Conservation (phyloP, 2,329 filamentous ascomycete species). For the Colletotrichum siamense region DNA sequence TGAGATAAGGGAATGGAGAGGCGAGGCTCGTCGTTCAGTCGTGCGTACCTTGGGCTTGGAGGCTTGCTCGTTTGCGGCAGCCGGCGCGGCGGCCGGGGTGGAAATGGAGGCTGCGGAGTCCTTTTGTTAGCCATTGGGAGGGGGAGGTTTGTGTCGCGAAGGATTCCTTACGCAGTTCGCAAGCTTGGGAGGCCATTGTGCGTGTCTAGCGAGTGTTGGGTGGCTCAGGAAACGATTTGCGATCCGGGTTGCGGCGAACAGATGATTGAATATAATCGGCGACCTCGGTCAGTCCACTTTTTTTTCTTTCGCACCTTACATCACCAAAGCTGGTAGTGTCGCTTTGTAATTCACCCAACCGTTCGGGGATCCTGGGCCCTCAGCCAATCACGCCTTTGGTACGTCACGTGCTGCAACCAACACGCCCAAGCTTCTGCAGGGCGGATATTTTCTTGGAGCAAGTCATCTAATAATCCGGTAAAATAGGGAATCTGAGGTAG, state of each 20-base stretch:
- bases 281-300: constrained; percentile 21
- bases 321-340: constrained; percentile 1
- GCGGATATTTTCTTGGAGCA: background rate
- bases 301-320: constrained; percentile 10
- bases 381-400: constrained; percentile 12
- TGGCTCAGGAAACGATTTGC: background rate
- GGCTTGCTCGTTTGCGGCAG: constrained; percentile 32
- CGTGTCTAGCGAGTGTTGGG: background rate
- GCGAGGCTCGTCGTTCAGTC: background rate
- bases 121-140: background rate
- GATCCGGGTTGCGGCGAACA: background rate
- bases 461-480: background rate
- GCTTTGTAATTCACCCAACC: constrained; percentile 19
- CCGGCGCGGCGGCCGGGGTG: constrained; percentile 31
- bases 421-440: background rate
- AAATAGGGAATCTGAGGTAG: background rate
- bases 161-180: constrained; percentile 31
- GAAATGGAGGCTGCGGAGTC: constrained; percentile 26
- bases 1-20: background rate
- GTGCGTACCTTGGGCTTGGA: constrained; percentile 49
- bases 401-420: background rate
- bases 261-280: background rate
- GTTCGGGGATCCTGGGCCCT: background rate
- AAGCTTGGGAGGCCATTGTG: constrained; percentile 33
- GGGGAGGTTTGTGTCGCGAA: background rate